Conservation (phyloP, 352 stramenopile species). For the Phytophthora pini region DNA sequence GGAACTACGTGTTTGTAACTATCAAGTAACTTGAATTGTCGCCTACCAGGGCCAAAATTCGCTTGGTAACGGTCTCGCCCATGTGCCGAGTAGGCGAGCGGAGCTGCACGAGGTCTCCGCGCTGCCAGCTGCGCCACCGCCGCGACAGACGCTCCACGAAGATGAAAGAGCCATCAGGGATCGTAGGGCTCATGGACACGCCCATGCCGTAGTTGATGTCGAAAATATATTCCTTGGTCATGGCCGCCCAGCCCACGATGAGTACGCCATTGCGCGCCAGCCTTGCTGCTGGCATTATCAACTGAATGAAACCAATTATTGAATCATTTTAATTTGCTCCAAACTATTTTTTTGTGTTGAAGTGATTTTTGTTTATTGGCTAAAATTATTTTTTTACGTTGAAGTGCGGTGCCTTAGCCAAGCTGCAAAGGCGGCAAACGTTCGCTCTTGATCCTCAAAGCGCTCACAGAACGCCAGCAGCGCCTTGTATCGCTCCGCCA, state of each 20-base stretch:
- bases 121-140: slow-evolving; percentile 67
- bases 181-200: slow-evolving; percentile 81
- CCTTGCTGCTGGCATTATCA: slow-evolving; percentile 10
- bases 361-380: not conserved
- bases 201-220: slow-evolving; percentile 89
- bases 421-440: slow-evolving; percentile 22
- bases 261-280: slow-evolving; percentile 61
- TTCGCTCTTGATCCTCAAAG: slow-evolving; percentile 19
- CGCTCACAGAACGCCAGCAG: slow-evolving; percentile 22
- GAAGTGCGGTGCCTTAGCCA: slow-evolving; percentile 14
- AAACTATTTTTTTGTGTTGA: slow-evolving; percentile 1
- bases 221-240: slow-evolving; percentile 70
- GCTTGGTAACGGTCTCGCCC: slow-evolving; percentile 87
- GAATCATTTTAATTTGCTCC: not conserved
- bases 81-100: slow-evolving; percentile 76
- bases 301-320: not conserved
- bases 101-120: slow-evolving; percentile 85
- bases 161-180: slow-evolving; percentile 84
- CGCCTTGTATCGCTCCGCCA: slow-evolving; percentile 18
- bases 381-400: no score
- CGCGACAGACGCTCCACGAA: slow-evolving; percentile 82
- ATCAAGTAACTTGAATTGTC: not conserved
- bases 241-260: slow-evolving; percentile 62
- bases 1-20: not conserved
- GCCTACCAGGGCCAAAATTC: slow-evolving; percentile 83